Base-by-base conservation (phyloP, 73 alveolate genomes). In the Durusdinium trenchii region DNA sequence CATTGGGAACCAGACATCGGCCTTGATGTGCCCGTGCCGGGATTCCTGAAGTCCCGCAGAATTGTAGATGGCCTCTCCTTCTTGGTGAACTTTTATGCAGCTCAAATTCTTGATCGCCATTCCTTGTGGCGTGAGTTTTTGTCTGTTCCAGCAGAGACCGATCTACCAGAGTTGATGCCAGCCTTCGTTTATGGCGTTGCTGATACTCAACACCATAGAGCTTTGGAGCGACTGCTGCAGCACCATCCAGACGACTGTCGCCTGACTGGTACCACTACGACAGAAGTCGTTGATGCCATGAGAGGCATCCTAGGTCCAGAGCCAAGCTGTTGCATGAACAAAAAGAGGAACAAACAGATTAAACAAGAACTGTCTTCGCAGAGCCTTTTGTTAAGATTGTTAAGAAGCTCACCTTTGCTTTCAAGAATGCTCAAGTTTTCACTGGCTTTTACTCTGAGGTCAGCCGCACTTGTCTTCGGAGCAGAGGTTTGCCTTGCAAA, bases 1-100 rank as follows among this genome's bases (percentile, higher is more conserved):
- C 98, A 91, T 54, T 91, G 98, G 98, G 98, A 91, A 26, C 98
- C 98, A 30, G 78, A 91, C 16, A 86, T 67, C 35, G 73, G 87
- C 51, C 73, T 48, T 12, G 14, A 91, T 50, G 42, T 75, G 46
- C 86, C 67, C 7, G 73, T 52, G 28, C 52, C 51, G 1, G 89
- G 73, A n/a, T 47, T 32, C 45, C 87, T 69, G 57, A 42, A 76
- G 36, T n/a, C 98, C 16, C 98, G 98, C 36, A 51, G 98, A 38
- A 69, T 91, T 46, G 89, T 71, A 57, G 98, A 76, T n/a, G 67
- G 89, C 64, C 38, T 47, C 61, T 48, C 89, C 20, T 91, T 91
- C 57, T 47, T 91, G 98, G 96, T 62, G 86, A 64, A 67, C 86
- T 71, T 46, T 36, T 90, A 45, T 46, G 86, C 96, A 2, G 96